Evolutionary conservation across 2,329 filamentous ascomycete species (phyloP).

Genomic region (Phialemonium atrogriseum): DNA sequence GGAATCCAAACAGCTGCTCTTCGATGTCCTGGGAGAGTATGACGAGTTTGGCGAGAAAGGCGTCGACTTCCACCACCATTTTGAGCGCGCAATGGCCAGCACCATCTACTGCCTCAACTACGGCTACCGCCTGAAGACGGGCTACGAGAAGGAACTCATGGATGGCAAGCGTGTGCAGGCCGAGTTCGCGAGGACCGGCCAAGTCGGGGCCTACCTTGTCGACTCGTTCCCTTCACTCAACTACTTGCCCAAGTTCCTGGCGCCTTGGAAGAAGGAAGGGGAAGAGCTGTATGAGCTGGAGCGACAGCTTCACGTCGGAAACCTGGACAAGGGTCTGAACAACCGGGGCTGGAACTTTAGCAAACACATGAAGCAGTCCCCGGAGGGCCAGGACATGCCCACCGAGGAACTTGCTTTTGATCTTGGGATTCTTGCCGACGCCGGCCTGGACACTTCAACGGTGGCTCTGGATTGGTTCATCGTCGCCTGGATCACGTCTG

Average conservation of each 20-base stretch:
- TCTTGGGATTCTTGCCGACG: slow-evolving; percentile 20
- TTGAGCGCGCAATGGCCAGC: slow-evolving; percentile 27
- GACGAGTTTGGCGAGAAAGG: slow-evolving; percentile 14
- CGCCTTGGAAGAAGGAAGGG: slow-evolving; percentile 24
- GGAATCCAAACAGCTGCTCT: slow-evolving; percentile 34
- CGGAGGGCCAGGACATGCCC: slow-evolving; percentile 14
- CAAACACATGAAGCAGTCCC: slow-evolving; percentile 16
- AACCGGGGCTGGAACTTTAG: slow-evolving; percentile 22
- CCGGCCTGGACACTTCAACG: slow-evolving; percentile 22
- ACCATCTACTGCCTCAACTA: slow-evolving; percentile 28
- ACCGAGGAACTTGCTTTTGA: slow-evolving; percentile 22
- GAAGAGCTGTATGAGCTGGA: slow-evolving; percentile 17
- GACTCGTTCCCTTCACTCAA: slow-evolving; percentile 34
- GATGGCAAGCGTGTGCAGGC: slow-evolving; percentile 16
- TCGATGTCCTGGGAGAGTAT: slow-evolving; percentile 27
- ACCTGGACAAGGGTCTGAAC: slow-evolving; percentile 13
- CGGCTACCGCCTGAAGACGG: slow-evolving; percentile 21
- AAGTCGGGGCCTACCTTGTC: slow-evolving; percentile 27
- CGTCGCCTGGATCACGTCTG: slow-evolving; percentile 18
- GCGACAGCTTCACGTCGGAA: slow-evolving; percentile 16
- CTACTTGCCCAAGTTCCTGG: slow-evolving; percentile 24
- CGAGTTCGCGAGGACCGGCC: slow-evolving; percentile 15
- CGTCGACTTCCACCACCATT: slow-evolving; percentile 19
- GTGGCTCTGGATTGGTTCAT: slow-evolving; percentile 22
- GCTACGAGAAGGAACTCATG: slow-evolving; percentile 15